Percentiles rank a stretch among this genome's conserved stretches.
Conservation (phyloP, 129 eudicot genomes). For the Gnaphalium uliginosum region DNA sequence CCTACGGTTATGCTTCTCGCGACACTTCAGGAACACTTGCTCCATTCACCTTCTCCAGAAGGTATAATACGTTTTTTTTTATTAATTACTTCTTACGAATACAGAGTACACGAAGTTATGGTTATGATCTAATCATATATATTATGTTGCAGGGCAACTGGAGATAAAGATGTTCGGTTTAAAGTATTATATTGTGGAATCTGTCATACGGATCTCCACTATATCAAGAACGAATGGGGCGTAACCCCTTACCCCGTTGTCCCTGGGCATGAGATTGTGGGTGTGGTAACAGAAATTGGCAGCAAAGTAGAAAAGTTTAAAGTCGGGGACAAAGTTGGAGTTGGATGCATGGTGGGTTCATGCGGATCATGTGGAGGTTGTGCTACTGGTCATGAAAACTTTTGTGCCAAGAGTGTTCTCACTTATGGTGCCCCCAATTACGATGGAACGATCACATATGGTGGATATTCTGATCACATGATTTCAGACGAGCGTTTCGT, state of each 20-base stretch:
- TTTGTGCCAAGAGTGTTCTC: slow-evolving; percentile 40
- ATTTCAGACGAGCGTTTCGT: neutral
- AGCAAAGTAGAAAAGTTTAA: slow-evolving; percentile 48
- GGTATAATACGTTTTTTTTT: no score
- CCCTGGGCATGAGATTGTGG: slow-evolving; percentile 48
- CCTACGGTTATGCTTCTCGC: slow-evolving; percentile 50
- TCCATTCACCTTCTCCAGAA: slow-evolving; percentile 52
- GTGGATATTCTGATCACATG: neutral
- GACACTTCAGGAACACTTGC: slow-evolving; percentile 46
- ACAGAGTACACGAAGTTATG: no score
- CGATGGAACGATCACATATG: neutral
- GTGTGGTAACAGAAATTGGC: slow-evolving; percentile 52
- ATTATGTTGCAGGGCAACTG: neutral
- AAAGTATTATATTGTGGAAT: slow-evolving; percentile 7
- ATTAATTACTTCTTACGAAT: no score
- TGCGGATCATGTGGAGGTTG: slow-evolving; percentile 50
- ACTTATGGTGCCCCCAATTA: slow-evolving; percentile 31
- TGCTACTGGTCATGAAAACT: slow-evolving; percentile 40
- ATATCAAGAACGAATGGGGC: slow-evolving; percentile 2
- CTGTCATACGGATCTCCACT: slow-evolving; percentile 5
- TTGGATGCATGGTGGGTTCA: slow-evolving; percentile 63
- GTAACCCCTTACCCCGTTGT: neutral
- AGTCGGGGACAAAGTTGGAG: slow-evolving; percentile 62
- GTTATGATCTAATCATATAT: neutral
- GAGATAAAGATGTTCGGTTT: neutral